phyloP scores from a whole-genome alignment of 306 rosid genomes.

The Cucurbita moschata region DNA sequence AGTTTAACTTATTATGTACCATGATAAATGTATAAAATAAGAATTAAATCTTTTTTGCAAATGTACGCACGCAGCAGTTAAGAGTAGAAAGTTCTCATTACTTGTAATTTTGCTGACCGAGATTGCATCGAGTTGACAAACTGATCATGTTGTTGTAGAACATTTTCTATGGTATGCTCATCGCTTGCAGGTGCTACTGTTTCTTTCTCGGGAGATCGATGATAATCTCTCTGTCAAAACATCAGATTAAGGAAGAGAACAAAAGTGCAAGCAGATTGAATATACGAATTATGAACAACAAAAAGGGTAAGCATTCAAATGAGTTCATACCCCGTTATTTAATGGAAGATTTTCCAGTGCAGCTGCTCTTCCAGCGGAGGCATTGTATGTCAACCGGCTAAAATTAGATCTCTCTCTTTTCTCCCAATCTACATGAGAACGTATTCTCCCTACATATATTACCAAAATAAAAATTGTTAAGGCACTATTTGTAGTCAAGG shows the following conservation, averaged over 20 bases:
- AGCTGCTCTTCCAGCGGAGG: slow-evolving; percentile 39
- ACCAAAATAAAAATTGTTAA: neutral
- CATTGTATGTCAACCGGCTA: slow-evolving; percentile 43
- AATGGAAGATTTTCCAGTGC: slow-evolving; percentile 32
- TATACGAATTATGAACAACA: neutral
- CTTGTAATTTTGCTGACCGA: slow-evolving; percentile 88
- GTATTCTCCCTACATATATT: slow-evolving; percentile 50
- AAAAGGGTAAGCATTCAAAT: neutral
- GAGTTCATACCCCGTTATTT: slow-evolving; percentile 36
- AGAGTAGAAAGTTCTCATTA: slow-evolving; percentile 13
- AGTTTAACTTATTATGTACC: neutral
- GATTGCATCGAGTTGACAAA: slow-evolving; percentile 81
- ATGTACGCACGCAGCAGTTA: neutral
- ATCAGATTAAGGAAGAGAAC: slow-evolving; percentile 8
- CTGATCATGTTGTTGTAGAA: slow-evolving; percentile 71
- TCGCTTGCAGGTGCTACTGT: slow-evolving; percentile 61
- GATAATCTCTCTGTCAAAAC: slow-evolving; percentile 63
- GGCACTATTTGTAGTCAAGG: slow-evolving; percentile 8
- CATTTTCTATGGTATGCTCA: slow-evolving; percentile 67
- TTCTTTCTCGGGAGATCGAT: slow-evolving; percentile 55
- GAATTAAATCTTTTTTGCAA: neutral
- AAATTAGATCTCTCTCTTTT: slow-evolving; percentile 58
- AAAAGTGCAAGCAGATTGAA: neutral
- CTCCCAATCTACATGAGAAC: slow-evolving; percentile 62
- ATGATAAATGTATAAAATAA: neutral